Evolutionary conservation across 2,329 filamentous ascomycete species (phyloP).

Genomic region (Penicillium capsulatum): DNA sequence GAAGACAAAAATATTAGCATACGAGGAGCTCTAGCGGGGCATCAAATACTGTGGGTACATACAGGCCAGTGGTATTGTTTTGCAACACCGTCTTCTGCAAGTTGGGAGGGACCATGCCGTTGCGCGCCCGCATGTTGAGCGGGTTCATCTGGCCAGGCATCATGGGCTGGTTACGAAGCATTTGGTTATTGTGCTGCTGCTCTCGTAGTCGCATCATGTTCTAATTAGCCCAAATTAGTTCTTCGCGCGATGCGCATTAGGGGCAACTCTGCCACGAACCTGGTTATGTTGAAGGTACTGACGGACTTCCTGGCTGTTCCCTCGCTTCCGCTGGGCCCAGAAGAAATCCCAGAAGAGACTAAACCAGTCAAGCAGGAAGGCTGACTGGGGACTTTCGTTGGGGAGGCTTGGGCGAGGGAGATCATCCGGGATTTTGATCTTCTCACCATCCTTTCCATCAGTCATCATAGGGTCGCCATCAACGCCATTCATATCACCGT

Average conservation of each 20-base stretch:
- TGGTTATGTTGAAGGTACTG: conserved; percentile 80
- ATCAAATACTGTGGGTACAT: conserved; percentile 17
- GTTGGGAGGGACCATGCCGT: conserved; percentile 36
- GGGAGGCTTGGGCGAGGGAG: conserved; percentile 62
- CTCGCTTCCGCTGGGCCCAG: conserved; percentile 71
- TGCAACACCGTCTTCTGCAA: conserved; percentile 73
- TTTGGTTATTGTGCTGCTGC: conserved; percentile 64
- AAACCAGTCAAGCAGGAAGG: conserved; percentile 97
- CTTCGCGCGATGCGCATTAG: neutral
- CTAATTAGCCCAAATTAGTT: conserved; percentile 38
- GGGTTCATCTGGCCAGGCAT: conserved; percentile 53
- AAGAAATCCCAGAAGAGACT: conserved; percentile 96
- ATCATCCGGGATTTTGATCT: conserved; percentile 71
- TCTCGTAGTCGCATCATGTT: conserved; percentile 67
- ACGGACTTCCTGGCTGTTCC: conserved; percentile 59
- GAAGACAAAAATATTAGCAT: neutral
- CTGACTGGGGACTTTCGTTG: conserved; percentile 60
- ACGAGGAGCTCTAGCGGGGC: neutral
- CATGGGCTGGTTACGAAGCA: conserved; percentile 68
- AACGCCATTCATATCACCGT: conserved; percentile 64
- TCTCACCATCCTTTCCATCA: conserved; percentile 74
- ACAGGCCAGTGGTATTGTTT: conserved; percentile 55
- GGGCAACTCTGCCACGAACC: conserved; percentile 47
- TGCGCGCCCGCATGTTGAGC: conserved; percentile 55
- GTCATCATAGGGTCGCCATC: conserved; percentile 74